Evolutionary conservation across 2,329 filamentous ascomycete species (phyloP).

Genomic region (Beauveria sp.): DNA sequence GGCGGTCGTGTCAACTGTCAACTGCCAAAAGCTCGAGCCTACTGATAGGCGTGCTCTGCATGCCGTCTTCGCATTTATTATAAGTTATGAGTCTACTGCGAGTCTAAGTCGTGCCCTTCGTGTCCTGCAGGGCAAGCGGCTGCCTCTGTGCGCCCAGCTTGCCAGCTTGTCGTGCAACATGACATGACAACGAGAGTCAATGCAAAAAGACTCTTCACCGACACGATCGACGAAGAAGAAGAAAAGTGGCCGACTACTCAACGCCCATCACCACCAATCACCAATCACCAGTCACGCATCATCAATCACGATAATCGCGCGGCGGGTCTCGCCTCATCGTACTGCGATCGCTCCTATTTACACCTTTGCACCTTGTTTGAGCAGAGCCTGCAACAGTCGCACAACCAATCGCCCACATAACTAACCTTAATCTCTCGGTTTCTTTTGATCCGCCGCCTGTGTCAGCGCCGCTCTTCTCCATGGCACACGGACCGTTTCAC

Average conservation of each 20-base stretch:
- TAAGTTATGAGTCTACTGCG: neutral
- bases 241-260: neutral
- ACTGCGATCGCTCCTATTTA: neutral
- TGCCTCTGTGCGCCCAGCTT: neutral
- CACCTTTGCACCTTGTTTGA: neutral
- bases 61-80: neutral
- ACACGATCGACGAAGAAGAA: neutral
- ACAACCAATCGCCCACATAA: neutral
- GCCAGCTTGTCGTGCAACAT: neutral
- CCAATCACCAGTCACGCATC: neutral
- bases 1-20: neutral
- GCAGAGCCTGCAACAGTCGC: neutral
- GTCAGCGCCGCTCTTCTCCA: neutral
- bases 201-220: neutral
- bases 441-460: neutral
- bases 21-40: neutral
- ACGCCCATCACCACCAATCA: neutral
- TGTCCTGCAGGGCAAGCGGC: neutral
- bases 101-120: neutral
- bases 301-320: neutral
- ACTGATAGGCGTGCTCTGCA: neutral
- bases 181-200: neutral
- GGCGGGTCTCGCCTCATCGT: neutral
- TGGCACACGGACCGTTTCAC: conserved; percentile 1
- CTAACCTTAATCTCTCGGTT: neutral